These are phyloP conservation scores for Aspergillus sp. DNA, from an alignment of 2,329 filamentous ascomycete species.

Conservation along the genomic window DNA sequence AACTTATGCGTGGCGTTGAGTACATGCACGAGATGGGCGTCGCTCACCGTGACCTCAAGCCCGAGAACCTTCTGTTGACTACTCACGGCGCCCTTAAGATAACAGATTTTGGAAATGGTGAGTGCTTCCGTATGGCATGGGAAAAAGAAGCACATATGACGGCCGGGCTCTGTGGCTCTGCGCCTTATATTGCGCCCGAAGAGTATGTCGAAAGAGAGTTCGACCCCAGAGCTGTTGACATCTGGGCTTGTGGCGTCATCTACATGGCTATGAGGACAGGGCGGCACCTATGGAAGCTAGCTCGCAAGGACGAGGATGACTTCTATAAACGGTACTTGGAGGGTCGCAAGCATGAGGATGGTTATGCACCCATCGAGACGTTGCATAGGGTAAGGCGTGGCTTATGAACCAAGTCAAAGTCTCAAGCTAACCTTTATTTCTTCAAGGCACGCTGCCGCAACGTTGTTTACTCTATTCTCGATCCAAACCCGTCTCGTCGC, in stretches of 20 bases:
- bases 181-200: conserved; percentile 95
- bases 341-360: conserved; percentile 88
- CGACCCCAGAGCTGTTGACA: conserved; percentile 93
- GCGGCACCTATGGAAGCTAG: conserved; percentile 93
- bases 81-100: conserved; percentile 93
- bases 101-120: conserved; percentile 97
- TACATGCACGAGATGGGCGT: conserved; percentile 99
- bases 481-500: conserved; percentile 87
- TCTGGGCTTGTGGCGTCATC: conserved; percentile 98
- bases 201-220: conserved; percentile 96
- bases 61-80: conserved; percentile 91
- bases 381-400: conserved; percentile 74
- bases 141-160: conserved; percentile 99
- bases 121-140: conserved; percentile 99
- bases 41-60: conserved; percentile 93
- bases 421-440: conserved; percentile 14
- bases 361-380: conserved; percentile 94
- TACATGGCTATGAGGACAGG: conserved; percentile 99
- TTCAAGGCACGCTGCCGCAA: conserved; percentile 89
- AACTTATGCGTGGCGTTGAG: conserved; percentile 97
- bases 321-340: conserved; percentile 95
- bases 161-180: conserved; percentile 90
- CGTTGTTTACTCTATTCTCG: conserved; percentile 97
- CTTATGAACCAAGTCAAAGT: not conserved
- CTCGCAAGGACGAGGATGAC: conserved; percentile 94